Conservation (phyloP, 78 protist genomes). For the Dictyostelium firmibasis region DNA sequence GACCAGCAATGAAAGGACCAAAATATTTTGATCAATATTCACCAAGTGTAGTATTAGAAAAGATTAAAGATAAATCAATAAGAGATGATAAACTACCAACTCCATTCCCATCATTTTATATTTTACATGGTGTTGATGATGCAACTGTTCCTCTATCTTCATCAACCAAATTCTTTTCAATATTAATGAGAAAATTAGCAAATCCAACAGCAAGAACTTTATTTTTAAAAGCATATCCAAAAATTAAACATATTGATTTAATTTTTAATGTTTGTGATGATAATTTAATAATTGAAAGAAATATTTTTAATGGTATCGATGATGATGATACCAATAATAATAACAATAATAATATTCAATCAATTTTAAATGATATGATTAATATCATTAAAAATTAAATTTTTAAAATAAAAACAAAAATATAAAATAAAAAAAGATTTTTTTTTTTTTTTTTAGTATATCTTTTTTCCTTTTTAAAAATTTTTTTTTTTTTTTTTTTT, state of each 20-base stretch:
- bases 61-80: neutral
- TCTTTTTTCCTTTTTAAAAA: too few species aligned
- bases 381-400: neutral
- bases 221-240: constrained; percentile 11
- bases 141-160: constrained; percentile 13
- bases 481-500: too few species aligned
- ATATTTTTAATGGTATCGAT: neutral
- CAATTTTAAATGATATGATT: constrained; percentile 8
- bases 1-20: constrained; percentile 34
- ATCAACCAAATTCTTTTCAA: neutral
- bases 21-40: constrained; percentile 17
- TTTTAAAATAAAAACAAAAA: neutral
- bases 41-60: neutral
- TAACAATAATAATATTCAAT: neutral
- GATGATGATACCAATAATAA: neutral
- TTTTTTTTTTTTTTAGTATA: too few species aligned
- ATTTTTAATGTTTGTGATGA: neutral
- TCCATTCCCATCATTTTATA: constrained; percentile 13
- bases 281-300: neutral
- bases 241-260: constrained; percentile 22
- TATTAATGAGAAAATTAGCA: neutral
- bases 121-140: constrained; percentile 30
- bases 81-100: neutral
- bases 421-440: too few species aligned
- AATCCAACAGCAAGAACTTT: neutral